These are phyloP conservation scores for Trichoderma asperellum DNA, from an alignment of 2,329 filamentous ascomycete genomes.

Conservation along the genomic window DNA sequence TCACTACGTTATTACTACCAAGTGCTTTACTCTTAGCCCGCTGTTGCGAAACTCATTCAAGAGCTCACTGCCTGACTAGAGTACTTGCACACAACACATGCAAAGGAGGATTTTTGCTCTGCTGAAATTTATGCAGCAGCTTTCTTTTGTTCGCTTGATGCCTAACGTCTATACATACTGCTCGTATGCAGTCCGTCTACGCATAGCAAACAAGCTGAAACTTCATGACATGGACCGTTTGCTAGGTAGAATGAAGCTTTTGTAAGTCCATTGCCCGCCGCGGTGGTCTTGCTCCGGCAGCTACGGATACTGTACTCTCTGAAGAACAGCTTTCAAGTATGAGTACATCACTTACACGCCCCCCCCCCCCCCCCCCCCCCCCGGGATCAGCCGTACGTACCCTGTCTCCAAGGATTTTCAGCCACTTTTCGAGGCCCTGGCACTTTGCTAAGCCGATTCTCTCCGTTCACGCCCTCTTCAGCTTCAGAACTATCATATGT, in stretches of 20 bases:
- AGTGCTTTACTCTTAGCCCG: not conserved
- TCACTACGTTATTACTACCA: not conserved
- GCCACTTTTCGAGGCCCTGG: not conserved
- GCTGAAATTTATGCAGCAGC: not conserved
- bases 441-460: not conserved
- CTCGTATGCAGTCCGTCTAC: not conserved
- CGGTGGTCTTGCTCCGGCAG: not conserved
- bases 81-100: not conserved
- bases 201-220: not conserved
- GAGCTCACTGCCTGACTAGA: not conserved
- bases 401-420: constrained; percentile 12
- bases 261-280: not conserved
- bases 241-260: not conserved
- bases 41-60: not conserved
- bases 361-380: not conserved
- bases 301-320: not conserved
- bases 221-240: not conserved
- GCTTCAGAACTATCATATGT: not conserved
- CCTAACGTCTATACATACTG: not conserved
- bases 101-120: not conserved
- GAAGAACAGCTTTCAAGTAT: not conserved
- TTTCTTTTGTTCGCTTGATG: not conserved
- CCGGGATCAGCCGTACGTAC: not conserved
- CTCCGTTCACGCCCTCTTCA: constrained; percentile 10
- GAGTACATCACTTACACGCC: constrained; percentile 1